Percentiles rank a stretch among this genome's conserved stretches.
Evolutionary conservation across 768 basidiomycete species (phyloP).

Genomic region (Pulveroboletus sp.): DNA sequence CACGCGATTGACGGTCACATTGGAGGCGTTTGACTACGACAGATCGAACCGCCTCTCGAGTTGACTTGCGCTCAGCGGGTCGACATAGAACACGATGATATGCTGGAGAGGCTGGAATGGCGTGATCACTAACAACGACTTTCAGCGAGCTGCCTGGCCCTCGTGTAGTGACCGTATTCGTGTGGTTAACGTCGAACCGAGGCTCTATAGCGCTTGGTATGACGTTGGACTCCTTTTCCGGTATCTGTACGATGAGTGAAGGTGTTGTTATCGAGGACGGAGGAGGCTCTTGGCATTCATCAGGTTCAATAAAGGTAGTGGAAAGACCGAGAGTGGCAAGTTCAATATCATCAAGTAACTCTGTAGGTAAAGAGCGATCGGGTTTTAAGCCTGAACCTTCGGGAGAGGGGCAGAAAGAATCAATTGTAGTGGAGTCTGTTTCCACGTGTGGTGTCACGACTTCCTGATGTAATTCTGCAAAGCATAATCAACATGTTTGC

Average conservation of each 20-base stretch:
- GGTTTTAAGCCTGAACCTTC: constrained; percentile 8
- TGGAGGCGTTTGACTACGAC: constrained; percentile 60
- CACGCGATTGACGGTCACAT: constrained; percentile 56
- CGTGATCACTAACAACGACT: constrained; percentile 31
- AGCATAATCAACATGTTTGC: constrained; percentile 8
- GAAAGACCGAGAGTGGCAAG: constrained; percentile 9
- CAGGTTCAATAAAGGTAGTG: constrained; percentile 4
- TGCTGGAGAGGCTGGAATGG: constrained; percentile 8
- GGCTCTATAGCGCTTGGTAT: constrained; percentile 9
- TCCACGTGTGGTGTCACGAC: constrained; percentile 12
- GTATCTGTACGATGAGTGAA: constrained; percentile 10
- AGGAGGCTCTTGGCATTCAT: constrained; percentile 5
- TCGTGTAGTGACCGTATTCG: constrained; percentile 7
- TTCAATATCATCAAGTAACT: constrained; percentile 6
- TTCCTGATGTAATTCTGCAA: constrained; percentile 14
- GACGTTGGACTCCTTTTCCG: constrained; percentile 14
- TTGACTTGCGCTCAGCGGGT: constrained; percentile 34
- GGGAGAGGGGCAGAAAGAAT: constrained; percentile 3
- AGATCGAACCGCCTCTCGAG: constrained; percentile 58
- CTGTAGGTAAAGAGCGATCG: constrained; percentile 2
- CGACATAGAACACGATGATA: constrained; percentile 8
- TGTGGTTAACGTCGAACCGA: constrained; percentile 6
- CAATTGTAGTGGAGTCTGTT: constrained; percentile 2
- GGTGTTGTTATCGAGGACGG: constrained; percentile 13
- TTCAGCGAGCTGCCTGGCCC: constrained; percentile 16